Base-by-base conservation (phyloP, 1,284 basidiomycete genomes). In the Quambalaria eucalypti region DNA sequence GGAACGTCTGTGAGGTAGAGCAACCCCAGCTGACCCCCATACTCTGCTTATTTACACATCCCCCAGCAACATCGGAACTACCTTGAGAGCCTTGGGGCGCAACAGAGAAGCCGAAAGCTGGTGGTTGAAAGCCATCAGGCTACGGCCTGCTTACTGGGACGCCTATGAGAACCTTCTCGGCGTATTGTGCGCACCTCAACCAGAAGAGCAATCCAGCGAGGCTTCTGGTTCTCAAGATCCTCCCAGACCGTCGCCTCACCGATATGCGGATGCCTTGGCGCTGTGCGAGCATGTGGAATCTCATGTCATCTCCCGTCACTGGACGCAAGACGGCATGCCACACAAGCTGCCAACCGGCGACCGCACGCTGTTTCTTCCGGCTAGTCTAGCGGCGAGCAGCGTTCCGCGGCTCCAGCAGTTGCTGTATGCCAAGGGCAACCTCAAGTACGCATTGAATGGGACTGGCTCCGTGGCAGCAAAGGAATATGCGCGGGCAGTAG, bases 1-100 rank as follows among this genome's bases (percentile, higher is more conserved):
- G n/a, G n/a, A n/a, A n/a, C n/a, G n/a, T n/a, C n/a, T n/a, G n/a
- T n/a, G n/a, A n/a, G n/a, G n/a, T n/a, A n/a, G n/a, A n/a, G n/a
- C n/a, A n/a, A n/a, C n/a, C n/a, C n/a, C n/a, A n/a, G n/a, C n/a
- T n/a, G n/a, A n/a, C n/a, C n/a, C n/a, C n/a, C n/a, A n/a, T n/a
- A n/a, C n/a, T n/a, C n/a, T n/a, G n/a, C n/a, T n/a, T n/a, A n/a
- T n/a, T n/a, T n/a, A n/a, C n/a, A n/a, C n/a, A n/a, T n/a, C n/a
- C n/a, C n/a, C n/a, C n/a, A n/a, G 77, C 53, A 82, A 82, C 60
- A 78, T 82, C 38, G 81, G 81, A 4, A 81, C 80, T 7, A 79
- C 80, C 5, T 68, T 80, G 50, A 76, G 79, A 21, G 78, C 79
- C 5, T 65, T 79, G 54, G 72, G 78, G 50, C 65, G 70, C 7